A percentile compares a stretch with the other conserved stretches of the same genome.
These are phyloP conservation scores for Azolla pinnata DNA, from an alignment of 75 land plant genomes.

Conservation along the genomic window DNA sequence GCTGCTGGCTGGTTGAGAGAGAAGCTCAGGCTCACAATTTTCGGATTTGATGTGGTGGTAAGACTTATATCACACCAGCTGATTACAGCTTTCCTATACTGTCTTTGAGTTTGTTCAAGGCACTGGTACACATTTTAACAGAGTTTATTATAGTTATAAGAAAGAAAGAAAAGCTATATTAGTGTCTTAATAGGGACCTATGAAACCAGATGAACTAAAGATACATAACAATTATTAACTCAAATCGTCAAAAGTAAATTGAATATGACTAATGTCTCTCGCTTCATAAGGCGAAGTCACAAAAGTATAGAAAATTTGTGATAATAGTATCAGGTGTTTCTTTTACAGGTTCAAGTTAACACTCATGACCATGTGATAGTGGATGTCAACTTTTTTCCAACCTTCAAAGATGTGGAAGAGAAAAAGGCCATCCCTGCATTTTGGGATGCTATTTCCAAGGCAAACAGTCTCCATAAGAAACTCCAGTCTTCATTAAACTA, in stretches of 20 bases:
- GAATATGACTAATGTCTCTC: no score
- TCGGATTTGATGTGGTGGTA: conserved; percentile 99
- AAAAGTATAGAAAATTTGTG: not conserved
- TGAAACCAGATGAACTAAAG: no score
- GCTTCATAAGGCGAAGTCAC: not conserved
- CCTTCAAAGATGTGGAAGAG: conserved; percentile 87
- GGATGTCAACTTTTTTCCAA: conserved; percentile 91
- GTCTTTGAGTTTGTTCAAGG: no score
- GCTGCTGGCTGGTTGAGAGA: conserved; percentile 61
- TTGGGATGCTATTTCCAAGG: conserved; percentile 69
- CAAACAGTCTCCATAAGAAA: conserved; percentile 22
- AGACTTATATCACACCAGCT: conserved; percentile 18
- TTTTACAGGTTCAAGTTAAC: conserved; percentile 63
- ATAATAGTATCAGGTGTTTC: not conserved
- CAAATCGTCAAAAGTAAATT: no score
- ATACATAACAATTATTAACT: no score
- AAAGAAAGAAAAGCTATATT: no score
- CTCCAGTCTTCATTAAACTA: no score
- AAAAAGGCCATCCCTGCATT: conserved; percentile 81
- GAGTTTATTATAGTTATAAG: no score
- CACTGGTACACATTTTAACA: no score
- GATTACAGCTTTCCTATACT: not conserved
- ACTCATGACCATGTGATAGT: conserved; percentile 83
- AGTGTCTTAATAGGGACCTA: no score
- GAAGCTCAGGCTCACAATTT: conserved; percentile 66